phyloP scores from a whole-genome alignment of 495 filamentous ascomycete genomes.

The Aspergillus ellipticus region DNA sequence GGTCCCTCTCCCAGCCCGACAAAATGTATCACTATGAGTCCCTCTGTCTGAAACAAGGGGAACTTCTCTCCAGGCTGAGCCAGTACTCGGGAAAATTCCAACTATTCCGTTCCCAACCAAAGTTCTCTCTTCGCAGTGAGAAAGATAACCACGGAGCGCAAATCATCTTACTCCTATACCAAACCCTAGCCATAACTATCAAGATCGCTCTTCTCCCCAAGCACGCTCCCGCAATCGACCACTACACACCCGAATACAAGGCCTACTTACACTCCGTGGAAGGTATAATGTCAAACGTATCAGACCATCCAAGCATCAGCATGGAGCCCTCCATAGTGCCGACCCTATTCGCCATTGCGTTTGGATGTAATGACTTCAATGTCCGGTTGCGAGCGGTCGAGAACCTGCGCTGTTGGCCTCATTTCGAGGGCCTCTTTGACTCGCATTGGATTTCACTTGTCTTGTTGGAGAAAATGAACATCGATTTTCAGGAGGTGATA shows the following conservation, averaged over 20 bases:
- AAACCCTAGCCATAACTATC: neutral
- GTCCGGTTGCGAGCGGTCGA: neutral
- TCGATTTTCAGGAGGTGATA: too few relatives aligned
- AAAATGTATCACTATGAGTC: too few relatives aligned
- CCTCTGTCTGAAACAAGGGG: constrained; percentile 11
- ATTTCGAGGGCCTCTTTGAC: neutral
- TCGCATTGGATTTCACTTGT: neutral
- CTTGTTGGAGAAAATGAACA: neutral
- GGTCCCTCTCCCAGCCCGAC: constrained; percentile 10
- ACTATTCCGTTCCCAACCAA: neutral
- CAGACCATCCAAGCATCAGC: neutral
- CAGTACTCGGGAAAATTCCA: neutral
- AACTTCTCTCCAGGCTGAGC: constrained; percentile 1
- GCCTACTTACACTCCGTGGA: neutral
- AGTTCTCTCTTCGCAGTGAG: neutral
- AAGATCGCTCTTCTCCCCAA: neutral
- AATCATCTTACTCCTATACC: neutral
- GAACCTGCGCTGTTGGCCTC: neutral
- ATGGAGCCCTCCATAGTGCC: neutral
- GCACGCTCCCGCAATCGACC: neutral
- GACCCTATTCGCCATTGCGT: neutral
- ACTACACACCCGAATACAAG: neutral
- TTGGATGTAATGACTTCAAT: neutral
- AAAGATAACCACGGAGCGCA: neutral
- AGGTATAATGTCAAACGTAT: neutral